Base-by-base conservation (phyloP, 1,284 basidiomycete genomes). In the Sutorius eximius region DNA sequence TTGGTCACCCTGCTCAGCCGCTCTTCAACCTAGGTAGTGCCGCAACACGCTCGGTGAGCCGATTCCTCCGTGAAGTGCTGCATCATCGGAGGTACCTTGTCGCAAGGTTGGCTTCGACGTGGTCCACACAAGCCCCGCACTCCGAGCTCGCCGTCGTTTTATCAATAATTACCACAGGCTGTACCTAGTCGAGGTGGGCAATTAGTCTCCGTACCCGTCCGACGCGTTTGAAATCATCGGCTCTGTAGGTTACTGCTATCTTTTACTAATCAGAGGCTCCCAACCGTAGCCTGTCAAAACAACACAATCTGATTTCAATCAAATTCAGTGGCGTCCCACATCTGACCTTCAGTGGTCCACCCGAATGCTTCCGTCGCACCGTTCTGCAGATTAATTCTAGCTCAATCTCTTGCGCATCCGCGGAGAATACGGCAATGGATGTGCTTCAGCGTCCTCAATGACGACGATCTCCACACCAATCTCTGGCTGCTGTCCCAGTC, bases 41-140 rank as follows among this genome's bases (percentile, higher is more conserved):
- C 55, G 34, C 45, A 51, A 48, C 53, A 49, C 53, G 51, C 55
- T 50, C 49, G 18, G 34, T 47, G 27, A 20, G 27, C 27, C 16
- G 45, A 46, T 46, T 37, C 22, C 11, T 42, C 44, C 36, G 42
- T 55, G 40, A 55, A 46, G 41, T 29, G 10, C 43, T 32, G 32
- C 22, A 27, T 33, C 29, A 33, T 33, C 44, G 16, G 44, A 33
- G 32, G 42, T 29, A 33, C 29, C 50, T 34, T 24, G 32, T 33
- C 41, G 51, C 44, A 61, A 50, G 41, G 49, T 41, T 42, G 38
- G 27, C 18, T 37, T 49, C 34, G 24, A 27, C 24, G 32, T 30
- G 38, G 46, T 46, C 48, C 32, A 38, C 33, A 27, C 40, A 32
- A 22, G 16, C 8, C 45, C 32, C 15, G 22, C 37, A 11, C 32